A percentile compares a stretch with the other conserved stretches of the same genome.
These are phyloP conservation scores for Penicillium occitanis DNA, from an alignment of 2,329 filamentous ascomycete genomes.

Conservation along the genomic window DNA sequence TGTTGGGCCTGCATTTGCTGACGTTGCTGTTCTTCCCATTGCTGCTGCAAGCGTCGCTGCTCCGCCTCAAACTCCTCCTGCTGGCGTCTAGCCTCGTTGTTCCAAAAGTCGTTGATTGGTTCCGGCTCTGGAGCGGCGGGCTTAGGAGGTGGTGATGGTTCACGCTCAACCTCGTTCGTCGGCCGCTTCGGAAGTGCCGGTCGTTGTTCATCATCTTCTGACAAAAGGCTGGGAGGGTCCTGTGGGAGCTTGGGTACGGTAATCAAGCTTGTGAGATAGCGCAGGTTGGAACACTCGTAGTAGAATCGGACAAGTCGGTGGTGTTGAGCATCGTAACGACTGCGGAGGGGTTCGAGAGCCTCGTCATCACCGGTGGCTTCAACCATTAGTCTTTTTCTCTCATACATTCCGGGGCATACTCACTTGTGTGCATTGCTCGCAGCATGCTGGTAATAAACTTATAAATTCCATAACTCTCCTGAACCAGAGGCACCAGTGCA, in stretches of 20 bases:
- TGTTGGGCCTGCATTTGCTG: conserved; percentile 79
- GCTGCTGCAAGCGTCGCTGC: conserved; percentile 81
- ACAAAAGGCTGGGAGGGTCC: conserved; percentile 84
- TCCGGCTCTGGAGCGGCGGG: conserved; percentile 74
- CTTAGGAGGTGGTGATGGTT: conserved; percentile 67
- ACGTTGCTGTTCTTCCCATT: conserved; percentile 76
- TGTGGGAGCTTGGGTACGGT: conserved; percentile 94
- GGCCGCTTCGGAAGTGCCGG: conserved; percentile 80
- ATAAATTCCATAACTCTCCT: conserved; percentile 98
- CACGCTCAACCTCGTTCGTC: conserved; percentile 65
- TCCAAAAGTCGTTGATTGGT: conserved; percentile 98
- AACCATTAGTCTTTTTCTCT: neutral
- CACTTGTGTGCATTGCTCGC: conserved; percentile 93
- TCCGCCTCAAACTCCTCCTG: conserved; percentile 95
- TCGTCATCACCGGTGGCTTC: conserved; percentile 88
- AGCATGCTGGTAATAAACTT: conserved; percentile 99
- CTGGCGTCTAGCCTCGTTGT: conserved; percentile 83
- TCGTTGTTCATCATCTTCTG: conserved; percentile 76
- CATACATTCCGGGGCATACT: conserved; percentile 34
- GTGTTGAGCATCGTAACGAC: conserved; percentile 91
- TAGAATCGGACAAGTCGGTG: conserved; percentile 97
- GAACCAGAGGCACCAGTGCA: conserved; percentile 85
- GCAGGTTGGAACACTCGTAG: conserved; percentile 96
- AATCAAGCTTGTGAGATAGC: conserved; percentile 94
- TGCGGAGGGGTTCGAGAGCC: conserved; percentile 80